Evolutionary conservation across 768 basidiomycete genomes (phyloP), one percentile per base, ranked within the genome.

Genomic region (Megacollybia marginata): DNA sequence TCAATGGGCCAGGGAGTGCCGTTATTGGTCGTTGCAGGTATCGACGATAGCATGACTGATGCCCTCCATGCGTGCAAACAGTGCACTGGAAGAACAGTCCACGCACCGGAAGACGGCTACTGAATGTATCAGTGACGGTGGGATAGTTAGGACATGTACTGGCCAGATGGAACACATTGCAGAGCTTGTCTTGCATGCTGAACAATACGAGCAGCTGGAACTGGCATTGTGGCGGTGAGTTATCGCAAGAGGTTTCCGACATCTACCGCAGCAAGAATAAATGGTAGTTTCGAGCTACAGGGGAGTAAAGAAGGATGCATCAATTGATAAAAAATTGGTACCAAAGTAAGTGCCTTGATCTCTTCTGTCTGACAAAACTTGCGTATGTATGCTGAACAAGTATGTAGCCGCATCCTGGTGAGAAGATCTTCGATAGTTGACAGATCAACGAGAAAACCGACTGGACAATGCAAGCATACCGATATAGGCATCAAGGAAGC

Each of bases 51-150:
- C 90, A 92, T 16, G 75, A 72, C 55, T 85, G 83, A 55, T 92
- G 90, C 0, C 89, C 89, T 0, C 90, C 90, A 53, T 92, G 90
- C 40, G 76, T 67, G 60, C 90, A 92, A 1, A 85, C 66, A 1
- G 85, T 75, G 61, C 90, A 92, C 47, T 83, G 81, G 60, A 90
- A 85, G 2, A 88, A 64, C 5, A 89, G 68, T 0, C 77, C 69
- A 28, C 77, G 79, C 13, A 91, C 86, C 4, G 90, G 89, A 28
- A 92, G 76, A 48, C 80, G 90, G 62, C 89, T 91, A 52, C 4
- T 18, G 46, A 52, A 47, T n/a, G 40, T 55, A 13, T 40, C 18
- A 40, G 13, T 8, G 8, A 18, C 35, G 18, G 3, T 40, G 13
- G 2, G 18, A 15, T 40, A 5, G 38, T 40, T 40, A 13, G 36